Evolutionary conservation across 108 stramenopile genomes (phyloP).

Genomic region (Epithemia pelagica): DNA sequence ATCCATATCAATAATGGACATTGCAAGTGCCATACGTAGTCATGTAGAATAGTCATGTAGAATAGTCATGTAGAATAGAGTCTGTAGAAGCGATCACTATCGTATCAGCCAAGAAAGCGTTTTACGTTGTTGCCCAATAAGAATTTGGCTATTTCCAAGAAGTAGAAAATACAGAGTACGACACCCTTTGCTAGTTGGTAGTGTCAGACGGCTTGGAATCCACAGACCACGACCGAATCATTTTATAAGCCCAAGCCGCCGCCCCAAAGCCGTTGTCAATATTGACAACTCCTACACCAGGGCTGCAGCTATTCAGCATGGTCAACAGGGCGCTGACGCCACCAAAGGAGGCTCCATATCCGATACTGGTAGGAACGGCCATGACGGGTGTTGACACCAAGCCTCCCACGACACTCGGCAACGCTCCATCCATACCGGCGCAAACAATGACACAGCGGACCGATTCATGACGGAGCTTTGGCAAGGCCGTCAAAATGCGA

Average conservation of each 20-base stretch:
- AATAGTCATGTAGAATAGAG: too few species aligned
- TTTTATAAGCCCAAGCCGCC: constrained; percentile 86
- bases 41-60: too few species aligned
- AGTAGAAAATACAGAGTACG: too few species aligned
- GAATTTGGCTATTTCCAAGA: too few species aligned
- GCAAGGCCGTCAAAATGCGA: constrained; percentile 73
- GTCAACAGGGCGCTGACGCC: constrained; percentile 90
- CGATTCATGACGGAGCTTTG: constrained; percentile 53
- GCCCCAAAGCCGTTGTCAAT: constrained; percentile 98
- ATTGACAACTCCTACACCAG: constrained; percentile 92
- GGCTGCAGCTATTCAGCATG: constrained; percentile 94
- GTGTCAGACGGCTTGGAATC: too few species aligned
- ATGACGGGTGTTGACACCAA: constrained; percentile 88
- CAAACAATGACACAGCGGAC: constrained; percentile 86
- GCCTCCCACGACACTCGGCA: constrained; percentile 93
- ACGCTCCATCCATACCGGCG: constrained; percentile 94
- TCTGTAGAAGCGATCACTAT: too few species aligned
- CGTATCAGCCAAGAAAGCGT: too few species aligned
- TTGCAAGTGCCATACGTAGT: too few species aligned
- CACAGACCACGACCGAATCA: not conserved
- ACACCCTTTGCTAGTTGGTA: too few species aligned
- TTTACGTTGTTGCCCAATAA: too few species aligned
- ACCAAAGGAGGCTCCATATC: constrained; percentile 89
- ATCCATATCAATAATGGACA: too few species aligned
- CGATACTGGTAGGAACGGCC: constrained; percentile 90